Percentiles rank a stretch among this genome's conserved stretches.
phyloP scores from a whole-genome alignment of 2,329 filamentous ascomycete genomes.

The Fusarium globosum region DNA sequence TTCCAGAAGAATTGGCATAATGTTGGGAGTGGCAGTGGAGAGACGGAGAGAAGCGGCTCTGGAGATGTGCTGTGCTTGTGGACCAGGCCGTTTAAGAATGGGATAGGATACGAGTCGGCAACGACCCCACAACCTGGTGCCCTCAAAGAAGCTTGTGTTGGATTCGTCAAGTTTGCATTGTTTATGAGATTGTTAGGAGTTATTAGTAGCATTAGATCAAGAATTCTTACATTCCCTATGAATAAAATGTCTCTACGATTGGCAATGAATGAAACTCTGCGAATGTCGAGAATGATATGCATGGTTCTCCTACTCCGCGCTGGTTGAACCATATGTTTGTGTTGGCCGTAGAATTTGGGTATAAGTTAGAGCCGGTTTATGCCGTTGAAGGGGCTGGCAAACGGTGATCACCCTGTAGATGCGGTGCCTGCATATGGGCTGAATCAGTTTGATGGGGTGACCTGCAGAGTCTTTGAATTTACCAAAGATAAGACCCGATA shows the following conservation, averaged over 20 bases:
- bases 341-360: background rate
- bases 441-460: background rate
- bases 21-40: slow-evolving; percentile 19
- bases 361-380: slow-evolving; percentile 28
- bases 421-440: slow-evolving; percentile 11
- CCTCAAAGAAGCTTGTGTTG: background rate
- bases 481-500: background rate
- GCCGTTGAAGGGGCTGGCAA: slow-evolving; percentile 9
- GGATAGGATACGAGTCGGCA: background rate
- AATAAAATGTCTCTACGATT: background rate
- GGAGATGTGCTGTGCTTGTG: slow-evolving; percentile 15
- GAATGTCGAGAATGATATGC: background rate
- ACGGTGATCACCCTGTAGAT: background rate
- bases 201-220: slow-evolving; percentile 1
- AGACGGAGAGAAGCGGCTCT: slow-evolving; percentile 37
- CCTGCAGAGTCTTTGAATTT: background rate
- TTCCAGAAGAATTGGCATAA: slow-evolving; percentile 20
- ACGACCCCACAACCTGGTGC: background rate
- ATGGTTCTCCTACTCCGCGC: background rate
- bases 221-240: background rate
- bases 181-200: slow-evolving; percentile 4
- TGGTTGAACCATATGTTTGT: background rate
- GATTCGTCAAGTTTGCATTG: background rate
- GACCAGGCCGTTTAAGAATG: slow-evolving; percentile 8
- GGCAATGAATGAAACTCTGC: background rate